A percentile compares a stretch with the other conserved stretches of the same genome.
phyloP scores from a whole-genome alignment of 768 basidiomycete genomes.

The Psilocybe cubensis region DNA sequence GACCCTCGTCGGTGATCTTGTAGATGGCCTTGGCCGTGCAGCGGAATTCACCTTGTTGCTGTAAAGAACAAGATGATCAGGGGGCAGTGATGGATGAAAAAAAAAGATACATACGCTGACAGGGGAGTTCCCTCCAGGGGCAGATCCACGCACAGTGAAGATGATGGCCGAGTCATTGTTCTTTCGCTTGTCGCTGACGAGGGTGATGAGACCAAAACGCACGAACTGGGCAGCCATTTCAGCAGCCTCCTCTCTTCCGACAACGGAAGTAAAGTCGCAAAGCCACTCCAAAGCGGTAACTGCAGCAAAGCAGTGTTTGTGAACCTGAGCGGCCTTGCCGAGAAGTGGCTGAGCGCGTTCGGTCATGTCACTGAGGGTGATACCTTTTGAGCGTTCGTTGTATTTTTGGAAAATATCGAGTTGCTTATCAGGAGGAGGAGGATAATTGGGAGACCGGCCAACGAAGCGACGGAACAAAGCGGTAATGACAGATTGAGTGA shows the following conservation, averaged over 20 bases:
- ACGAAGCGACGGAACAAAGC: constrained; percentile 96
- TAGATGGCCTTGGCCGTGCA: constrained; percentile 96
- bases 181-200: constrained; percentile 91
- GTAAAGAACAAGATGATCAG: constrained; percentile 17
- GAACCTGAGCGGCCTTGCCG: constrained; percentile 48
- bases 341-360: constrained; percentile 65
- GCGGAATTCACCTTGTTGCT: constrained; percentile 96
- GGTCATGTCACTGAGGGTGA: constrained; percentile 68
- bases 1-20: constrained; percentile 91
- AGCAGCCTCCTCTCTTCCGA: constrained; percentile 93
- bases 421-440: constrained; percentile 45
- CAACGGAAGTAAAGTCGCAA: constrained; percentile 95
- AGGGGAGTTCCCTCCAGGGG: constrained; percentile 74
- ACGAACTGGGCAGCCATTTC: constrained; percentile 99
- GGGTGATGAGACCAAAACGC: constrained; percentile 85
- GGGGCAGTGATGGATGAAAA: constrained; percentile 12
- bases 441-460: constrained; percentile 85
- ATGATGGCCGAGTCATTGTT: constrained; percentile 92
- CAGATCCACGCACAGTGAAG: constrained; percentile 85
- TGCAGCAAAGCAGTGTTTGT: constrained; percentile 84
- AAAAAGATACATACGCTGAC: constrained; percentile 57
- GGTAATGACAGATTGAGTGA: constrained; percentile 91
- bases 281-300: constrained; percentile 94
- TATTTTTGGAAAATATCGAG: constrained; percentile 73
- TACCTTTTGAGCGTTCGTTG: constrained; percentile 78